These are phyloP conservation scores for Coccomyxa sp. DNA, from an alignment of 139 green algal species.

Conservation along the genomic window DNA sequence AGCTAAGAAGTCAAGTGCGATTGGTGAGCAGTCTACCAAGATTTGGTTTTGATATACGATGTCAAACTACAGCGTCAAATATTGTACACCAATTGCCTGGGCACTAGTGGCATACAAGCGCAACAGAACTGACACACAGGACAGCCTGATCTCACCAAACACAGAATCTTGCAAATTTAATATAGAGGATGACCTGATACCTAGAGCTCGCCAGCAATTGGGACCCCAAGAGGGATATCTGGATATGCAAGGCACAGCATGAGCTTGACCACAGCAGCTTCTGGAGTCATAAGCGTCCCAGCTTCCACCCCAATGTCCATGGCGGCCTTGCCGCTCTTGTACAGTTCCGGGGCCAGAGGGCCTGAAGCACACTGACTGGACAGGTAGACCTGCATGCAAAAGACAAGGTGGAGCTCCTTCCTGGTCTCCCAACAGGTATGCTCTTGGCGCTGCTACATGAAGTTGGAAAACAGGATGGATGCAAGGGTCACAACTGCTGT, in stretches of 20 bases:
- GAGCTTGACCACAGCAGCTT: slow-evolving; percentile 84
- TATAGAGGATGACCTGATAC: too few relatives aligned
- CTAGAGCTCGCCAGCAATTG: slow-evolving; percentile 82
- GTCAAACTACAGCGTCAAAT: too few relatives aligned
- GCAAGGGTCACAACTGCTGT: neutral
- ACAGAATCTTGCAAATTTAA: too few relatives aligned
- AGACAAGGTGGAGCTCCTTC: neutral
- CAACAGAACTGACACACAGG: too few relatives aligned
- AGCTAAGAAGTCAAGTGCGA: too few relatives aligned
- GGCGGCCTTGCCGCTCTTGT: slow-evolving; percentile 53
- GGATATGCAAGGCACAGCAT: slow-evolving; percentile 83
- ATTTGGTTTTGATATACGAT: too few relatives aligned
- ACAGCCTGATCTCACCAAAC: too few relatives aligned
- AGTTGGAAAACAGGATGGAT: neutral
- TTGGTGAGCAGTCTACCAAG: too few relatives aligned
- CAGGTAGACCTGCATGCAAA: slow-evolving; percentile 37
- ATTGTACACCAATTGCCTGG: too few relatives aligned
- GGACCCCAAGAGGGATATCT: slow-evolving; percentile 68
- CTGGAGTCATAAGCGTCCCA: slow-evolving; percentile 58
- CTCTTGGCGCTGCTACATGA: neutral
- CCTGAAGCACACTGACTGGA: slow-evolving; percentile 64
- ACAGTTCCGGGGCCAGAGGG: slow-evolving; percentile 67
- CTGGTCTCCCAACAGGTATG: neutral
- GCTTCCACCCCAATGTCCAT: slow-evolving; percentile 65
- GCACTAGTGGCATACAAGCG: too few relatives aligned